phyloP scores from a whole-genome alignment of 1,139 yeast species.

The Blastobotrys malaysiensis region DNA sequence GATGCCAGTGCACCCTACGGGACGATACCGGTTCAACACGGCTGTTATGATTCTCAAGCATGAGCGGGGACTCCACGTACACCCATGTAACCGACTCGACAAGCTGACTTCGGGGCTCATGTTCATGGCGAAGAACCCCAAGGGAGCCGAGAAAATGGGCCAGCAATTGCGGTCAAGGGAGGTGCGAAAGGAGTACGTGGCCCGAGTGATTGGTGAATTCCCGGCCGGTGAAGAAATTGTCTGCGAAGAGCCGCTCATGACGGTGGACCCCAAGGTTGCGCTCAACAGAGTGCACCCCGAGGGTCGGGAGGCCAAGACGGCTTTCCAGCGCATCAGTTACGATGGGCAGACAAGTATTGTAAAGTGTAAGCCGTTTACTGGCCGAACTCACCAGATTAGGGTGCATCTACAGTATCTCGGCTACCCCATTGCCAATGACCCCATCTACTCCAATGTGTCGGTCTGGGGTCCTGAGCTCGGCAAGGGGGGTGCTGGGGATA shows the following conservation, averaged over 20 bases:
- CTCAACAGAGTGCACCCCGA: constrained; percentile 61
- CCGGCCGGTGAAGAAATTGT: constrained; percentile 47
- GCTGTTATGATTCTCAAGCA: constrained; percentile 75
- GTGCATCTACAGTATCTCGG: constrained; percentile 88
- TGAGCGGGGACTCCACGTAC: constrained; percentile 58
- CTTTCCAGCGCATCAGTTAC: constrained; percentile 52
- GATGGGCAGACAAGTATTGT: constrained; percentile 67
- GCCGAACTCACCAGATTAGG: constrained; percentile 91
- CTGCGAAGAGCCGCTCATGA: constrained; percentile 65
- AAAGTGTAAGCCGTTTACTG: constrained; percentile 78
- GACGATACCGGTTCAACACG: constrained; percentile 81
- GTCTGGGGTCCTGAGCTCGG: constrained; percentile 72
- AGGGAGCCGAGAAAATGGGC: constrained; percentile 74
- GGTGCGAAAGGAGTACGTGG: constrained; percentile 78
- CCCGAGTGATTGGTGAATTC: constrained; percentile 81
- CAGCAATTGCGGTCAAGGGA: constrained; percentile 69
- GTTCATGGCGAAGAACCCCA: constrained; percentile 82
- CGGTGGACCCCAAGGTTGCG: constrained; percentile 74
- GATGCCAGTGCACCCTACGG: constrained; percentile 96
- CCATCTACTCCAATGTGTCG: constrained; percentile 62
- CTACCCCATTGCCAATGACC: constrained; percentile 91
- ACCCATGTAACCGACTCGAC: constrained; percentile 90
- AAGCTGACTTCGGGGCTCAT: constrained; percentile 89
- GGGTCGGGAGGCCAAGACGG: constrained; percentile 56
- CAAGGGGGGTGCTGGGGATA: constrained; percentile 46